Evolutionary conservation across 1,284 basidiomycete species (phyloP).

Genomic region (Volvariella volvacea): DNA sequence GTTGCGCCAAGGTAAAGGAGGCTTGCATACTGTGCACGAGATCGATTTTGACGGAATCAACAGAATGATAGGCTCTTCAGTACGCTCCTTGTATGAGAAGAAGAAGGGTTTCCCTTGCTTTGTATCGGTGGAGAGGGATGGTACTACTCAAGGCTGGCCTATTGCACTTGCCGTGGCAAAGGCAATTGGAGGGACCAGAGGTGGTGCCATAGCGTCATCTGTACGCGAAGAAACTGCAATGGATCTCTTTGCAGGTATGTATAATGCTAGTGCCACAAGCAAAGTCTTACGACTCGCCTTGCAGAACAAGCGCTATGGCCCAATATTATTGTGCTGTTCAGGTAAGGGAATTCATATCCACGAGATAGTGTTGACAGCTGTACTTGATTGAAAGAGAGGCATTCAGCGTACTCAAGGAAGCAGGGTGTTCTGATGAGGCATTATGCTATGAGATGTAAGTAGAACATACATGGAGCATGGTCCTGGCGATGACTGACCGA

Average conservation of each 20-base stretch:
- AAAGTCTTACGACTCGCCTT: conserved; percentile 1
- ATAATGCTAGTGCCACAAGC: not conserved
- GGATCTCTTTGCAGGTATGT: conserved; percentile 48
- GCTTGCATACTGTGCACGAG: not conserved
- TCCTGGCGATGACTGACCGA: not conserved
- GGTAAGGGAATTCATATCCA: conserved; percentile 22
- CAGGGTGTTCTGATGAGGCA: conserved; percentile 62
- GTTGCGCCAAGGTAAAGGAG: conserved; percentile 49
- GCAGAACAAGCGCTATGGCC: conserved; percentile 60
- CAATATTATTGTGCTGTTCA: conserved; percentile 59
- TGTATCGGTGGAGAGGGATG: conserved; percentile 59
- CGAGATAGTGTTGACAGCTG: not conserved
- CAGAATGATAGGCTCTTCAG: conserved; percentile 62
- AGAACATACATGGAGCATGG: not conserved
- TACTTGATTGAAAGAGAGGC: conserved; percentile 34
- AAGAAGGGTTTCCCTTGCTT: conserved; percentile 61
- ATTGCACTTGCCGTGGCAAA: conserved; percentile 48
- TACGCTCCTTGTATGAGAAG: conserved; percentile 54
- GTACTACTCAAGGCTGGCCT: conserved; percentile 40
- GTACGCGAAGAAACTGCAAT: conserved; percentile 60
- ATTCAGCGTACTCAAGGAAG: conserved; percentile 56
- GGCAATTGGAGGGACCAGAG: conserved; percentile 56
- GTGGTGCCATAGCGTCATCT: conserved; percentile 60
- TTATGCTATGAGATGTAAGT: conserved; percentile 60
- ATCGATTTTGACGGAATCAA: not conserved